Evolutionary conservation across 352 stramenopile genomes (phyloP), one percentile per base, ranked within the genome.

Genomic region (Globisporangium heterothallicum): DNA sequence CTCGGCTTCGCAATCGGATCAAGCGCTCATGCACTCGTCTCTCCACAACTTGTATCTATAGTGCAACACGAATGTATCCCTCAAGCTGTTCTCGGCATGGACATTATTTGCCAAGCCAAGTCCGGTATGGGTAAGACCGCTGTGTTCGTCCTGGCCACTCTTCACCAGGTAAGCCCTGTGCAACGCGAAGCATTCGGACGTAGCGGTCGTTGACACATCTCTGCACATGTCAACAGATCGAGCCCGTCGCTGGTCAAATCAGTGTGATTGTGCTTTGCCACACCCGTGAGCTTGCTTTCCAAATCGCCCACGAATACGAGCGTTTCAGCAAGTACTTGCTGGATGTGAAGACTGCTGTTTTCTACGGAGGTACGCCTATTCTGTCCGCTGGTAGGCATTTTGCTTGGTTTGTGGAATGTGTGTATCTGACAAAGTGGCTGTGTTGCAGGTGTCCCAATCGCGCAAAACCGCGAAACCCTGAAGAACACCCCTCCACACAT

Each of bases 81-180:
- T 22, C 96, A 99, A 71, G 97, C 97, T 34, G 94, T 99, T 47
- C 84, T 99, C n/a, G 97, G 97, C 43, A 98, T 98, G 84, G 97
- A 99, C 72, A 98, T 99, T 60, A 96, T 99, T 76, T 99, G 97
- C 78, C 97, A 99, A 74, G 97, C 97, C 56, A 99, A 99, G 86
- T 99, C 94, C 36, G 97, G 97, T 77, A 99, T 99, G 97, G 97
- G 97, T 60, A 99, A 99, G 82, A 99, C 97, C 0, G 97, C 97
- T 42, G 97, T 99, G 30, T 99, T 99, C 67, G 97, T 99, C 6
- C 74, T 99, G 42, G 94, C 97, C 18, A 99, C 97, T 3, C 81
- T 99, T 41, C 97, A 99, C 74, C 96, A 99, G 83, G 90, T 99
- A 70, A 8, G 50, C 34, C 16, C 2, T 48, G 19, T 16, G 12